phyloP scores from a whole-genome alignment of 139 green algal genomes.

The Asterochloris sp. region DNA sequence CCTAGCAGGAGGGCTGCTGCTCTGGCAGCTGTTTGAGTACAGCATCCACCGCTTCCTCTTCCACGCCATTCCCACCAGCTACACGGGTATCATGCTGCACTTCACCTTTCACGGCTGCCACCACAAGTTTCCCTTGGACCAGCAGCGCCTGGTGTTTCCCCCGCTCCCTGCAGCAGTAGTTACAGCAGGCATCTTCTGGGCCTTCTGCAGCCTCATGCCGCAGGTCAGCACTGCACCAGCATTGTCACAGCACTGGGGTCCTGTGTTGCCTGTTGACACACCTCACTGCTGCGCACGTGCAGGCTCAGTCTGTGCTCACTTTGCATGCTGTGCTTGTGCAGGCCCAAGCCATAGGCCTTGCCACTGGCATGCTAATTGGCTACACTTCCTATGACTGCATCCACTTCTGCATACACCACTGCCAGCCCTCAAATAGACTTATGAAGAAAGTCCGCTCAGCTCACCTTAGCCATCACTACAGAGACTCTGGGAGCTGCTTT shows the following conservation, averaged over 20 bases:
- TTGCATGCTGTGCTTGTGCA: neutral
- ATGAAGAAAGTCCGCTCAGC: neutral
- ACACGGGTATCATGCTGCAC: slow-evolving; percentile 74
- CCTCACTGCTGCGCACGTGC: neutral
- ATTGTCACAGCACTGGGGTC: neutral
- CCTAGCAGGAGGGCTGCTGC: slow-evolving; percentile 48
- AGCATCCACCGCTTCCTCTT: slow-evolving; percentile 90
- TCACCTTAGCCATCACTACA: slow-evolving; percentile 16
- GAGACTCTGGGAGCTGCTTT: neutral
- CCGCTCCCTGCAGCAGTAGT: slow-evolving; percentile 63
- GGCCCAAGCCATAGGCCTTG: slow-evolving; percentile 34
- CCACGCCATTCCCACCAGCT: slow-evolving; percentile 54
- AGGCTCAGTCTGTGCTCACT: neutral
- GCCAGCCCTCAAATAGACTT: neutral
- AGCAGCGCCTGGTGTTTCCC: slow-evolving; percentile 89
- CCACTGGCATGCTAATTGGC: slow-evolving; percentile 73
- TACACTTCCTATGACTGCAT: slow-evolving; percentile 91
- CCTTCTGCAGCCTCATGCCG: slow-evolving; percentile 31
- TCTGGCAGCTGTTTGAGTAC: slow-evolving; percentile 92
- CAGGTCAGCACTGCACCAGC: slow-evolving; percentile 9
- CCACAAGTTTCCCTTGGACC: slow-evolving; percentile 92
- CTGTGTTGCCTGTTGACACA: neutral
- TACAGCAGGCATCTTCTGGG: slow-evolving; percentile 29
- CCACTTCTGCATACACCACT: slow-evolving; percentile 82
- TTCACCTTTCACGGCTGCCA: slow-evolving; percentile 95